Evolutionary conservation across 108 stramenopile species (phyloP).

Genomic region (Nannochloropsis gaditana): DNA sequence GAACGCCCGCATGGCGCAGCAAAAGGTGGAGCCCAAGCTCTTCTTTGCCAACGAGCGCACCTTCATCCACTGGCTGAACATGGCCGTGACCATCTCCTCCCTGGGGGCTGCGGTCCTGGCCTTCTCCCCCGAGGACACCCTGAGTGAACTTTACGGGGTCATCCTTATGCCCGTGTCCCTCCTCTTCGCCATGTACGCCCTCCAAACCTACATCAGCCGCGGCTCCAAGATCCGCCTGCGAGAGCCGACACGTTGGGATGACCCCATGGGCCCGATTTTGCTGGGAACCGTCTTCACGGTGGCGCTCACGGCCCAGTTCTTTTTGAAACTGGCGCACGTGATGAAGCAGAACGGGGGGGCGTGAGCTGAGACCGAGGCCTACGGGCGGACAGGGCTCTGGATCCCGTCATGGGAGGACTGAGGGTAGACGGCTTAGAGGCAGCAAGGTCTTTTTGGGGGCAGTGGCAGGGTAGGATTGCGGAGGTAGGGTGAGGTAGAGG

Average conservation of each 20-base stretch:
- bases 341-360: background rate
- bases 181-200: slow-evolving; percentile 36
- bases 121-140: slow-evolving; percentile 22
- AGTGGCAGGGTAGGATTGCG: too few relatives aligned
- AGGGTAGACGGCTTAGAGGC: too few relatives aligned
- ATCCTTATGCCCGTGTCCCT: slow-evolving; percentile 25
- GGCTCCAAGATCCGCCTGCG: slow-evolving; percentile 24
- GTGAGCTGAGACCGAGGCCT: background rate
- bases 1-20: slow-evolving; percentile 56
- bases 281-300: slow-evolving; percentile 24
- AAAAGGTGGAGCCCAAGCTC: slow-evolving; percentile 94
- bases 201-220: slow-evolving; percentile 27
- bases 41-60: slow-evolving; percentile 97
- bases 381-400: too few relatives aligned
- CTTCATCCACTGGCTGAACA: slow-evolving; percentile 75
- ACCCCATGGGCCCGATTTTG: slow-evolving; percentile 20
- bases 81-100: slow-evolving; percentile 34
- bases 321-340: slow-evolving; percentile 26
- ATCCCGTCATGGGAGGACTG: too few relatives aligned
- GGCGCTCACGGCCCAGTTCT: slow-evolving; percentile 28
- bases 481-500: too few relatives aligned
- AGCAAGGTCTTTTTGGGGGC: too few relatives aligned
- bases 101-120: slow-evolving; percentile 26
- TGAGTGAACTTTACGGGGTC: slow-evolving; percentile 20
- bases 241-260: slow-evolving; percentile 35